A percentile compares a stretch with the other conserved stretches of the same genome.
Evolutionary conservation across 257 asterid species (phyloP).

Genomic region (Pogostemon cablin): DNA sequence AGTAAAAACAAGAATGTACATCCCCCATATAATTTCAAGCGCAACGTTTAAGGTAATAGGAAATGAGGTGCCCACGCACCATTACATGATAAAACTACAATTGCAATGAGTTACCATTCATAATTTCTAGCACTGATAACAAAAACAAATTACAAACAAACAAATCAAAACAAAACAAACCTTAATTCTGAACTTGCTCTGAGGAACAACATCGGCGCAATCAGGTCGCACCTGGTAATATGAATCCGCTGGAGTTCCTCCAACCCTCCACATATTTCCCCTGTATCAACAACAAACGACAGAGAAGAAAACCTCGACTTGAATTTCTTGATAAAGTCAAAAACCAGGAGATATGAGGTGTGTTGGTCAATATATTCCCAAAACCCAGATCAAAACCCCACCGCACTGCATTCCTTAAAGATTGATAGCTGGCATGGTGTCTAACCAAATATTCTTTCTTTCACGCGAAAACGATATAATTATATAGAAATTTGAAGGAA

Average conservation of each 20-base stretch:
- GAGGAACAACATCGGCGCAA: slow-evolving; percentile 75
- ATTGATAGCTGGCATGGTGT: slow-evolving; percentile 35
- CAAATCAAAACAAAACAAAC: slow-evolving; percentile 38
- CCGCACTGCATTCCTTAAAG: slow-evolving; percentile 35
- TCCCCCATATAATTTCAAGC: not conserved
- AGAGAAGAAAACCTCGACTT: not conserved
- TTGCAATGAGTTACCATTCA: slow-evolving; percentile 20
- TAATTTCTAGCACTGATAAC: slow-evolving; percentile 16
- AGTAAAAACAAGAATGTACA: slow-evolving; percentile 2
- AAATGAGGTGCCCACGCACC: not conserved
- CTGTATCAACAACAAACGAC: slow-evolving; percentile 19
- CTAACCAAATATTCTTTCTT: slow-evolving; percentile 27
- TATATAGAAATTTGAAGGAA: slow-evolving; percentile 24
- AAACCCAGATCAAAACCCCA: slow-evolving; percentile 47
- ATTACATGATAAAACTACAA: slow-evolving; percentile 3
- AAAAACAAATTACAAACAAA: slow-evolving; percentile 12
- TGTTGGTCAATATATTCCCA: slow-evolving; percentile 21
- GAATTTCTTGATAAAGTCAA: slow-evolving; percentile 27
- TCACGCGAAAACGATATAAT: slow-evolving; percentile 26
- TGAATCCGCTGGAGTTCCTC: slow-evolving; percentile 84
- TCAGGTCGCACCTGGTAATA: slow-evolving; percentile 84
- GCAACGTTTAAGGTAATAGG: not conserved
- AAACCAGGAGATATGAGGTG: slow-evolving; percentile 25
- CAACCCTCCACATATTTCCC: slow-evolving; percentile 74
- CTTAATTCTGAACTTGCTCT: slow-evolving; percentile 94